A percentile compares a stretch with the other conserved stretches of the same genome.
Evolutionary conservation across 345 rosid species (phyloP).

Genomic region (Arabis alpina): DNA sequence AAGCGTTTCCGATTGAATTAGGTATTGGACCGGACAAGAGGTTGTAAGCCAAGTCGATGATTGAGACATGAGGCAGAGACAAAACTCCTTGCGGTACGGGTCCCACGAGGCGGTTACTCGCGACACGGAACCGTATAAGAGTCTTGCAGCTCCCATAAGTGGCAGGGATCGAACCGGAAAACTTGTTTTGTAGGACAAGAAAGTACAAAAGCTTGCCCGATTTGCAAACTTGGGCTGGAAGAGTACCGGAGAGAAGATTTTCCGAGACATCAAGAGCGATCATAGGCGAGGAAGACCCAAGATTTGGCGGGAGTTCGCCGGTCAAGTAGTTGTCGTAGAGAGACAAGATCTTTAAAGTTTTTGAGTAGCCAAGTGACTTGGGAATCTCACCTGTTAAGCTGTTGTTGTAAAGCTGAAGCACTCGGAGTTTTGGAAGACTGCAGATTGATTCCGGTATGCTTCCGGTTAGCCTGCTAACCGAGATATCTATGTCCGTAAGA

Average conservation of each 20-base stretch:
- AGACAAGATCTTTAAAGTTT: constrained; percentile 63
- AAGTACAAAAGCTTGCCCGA: constrained; percentile 78
- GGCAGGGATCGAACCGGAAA: constrained; percentile 68
- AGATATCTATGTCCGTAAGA: constrained; percentile 82
- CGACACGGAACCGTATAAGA: constrained; percentile 81
- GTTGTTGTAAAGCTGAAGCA: constrained; percentile 90
- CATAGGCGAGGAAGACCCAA: constrained; percentile 65
- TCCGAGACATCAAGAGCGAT: constrained; percentile 77
- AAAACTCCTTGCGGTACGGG: constrained; percentile 62
- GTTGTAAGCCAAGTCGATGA: constrained; percentile 78
- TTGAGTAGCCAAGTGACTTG: constrained; percentile 60
- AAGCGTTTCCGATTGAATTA: constrained; percentile 54
- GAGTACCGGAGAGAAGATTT: constrained; percentile 69
- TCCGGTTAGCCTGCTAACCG: constrained; percentile 77
- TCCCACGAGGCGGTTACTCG: constrained; percentile 67
- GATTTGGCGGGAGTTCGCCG: constrained; percentile 70
- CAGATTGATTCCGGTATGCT: constrained; percentile 76
- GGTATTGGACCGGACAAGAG: constrained; percentile 70
- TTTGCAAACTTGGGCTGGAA: constrained; percentile 69
- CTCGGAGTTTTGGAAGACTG: constrained; percentile 73
- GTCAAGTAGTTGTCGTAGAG: constrained; percentile 72
- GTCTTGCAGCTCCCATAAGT: constrained; percentile 65
- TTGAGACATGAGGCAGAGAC: constrained; percentile 82
- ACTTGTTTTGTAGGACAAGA: constrained; percentile 70
- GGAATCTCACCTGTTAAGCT: constrained; percentile 88